Evolutionary conservation across 2,329 filamentous ascomycete genomes (phyloP), one percentile per base, ranked within the genome.

Genomic region (Penicillium sp.): DNA sequence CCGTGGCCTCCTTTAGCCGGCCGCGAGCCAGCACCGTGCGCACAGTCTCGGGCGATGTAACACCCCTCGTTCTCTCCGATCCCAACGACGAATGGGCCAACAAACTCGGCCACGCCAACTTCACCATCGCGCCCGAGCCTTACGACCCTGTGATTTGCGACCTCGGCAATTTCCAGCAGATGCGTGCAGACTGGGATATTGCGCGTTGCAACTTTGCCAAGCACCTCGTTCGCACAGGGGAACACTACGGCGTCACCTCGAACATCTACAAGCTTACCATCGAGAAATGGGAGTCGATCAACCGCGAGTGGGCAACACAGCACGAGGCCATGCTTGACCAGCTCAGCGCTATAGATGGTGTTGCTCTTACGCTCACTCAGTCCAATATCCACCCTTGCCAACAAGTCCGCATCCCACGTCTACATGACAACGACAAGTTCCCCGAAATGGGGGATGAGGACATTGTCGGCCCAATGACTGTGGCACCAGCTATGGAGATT

Each of bases 381-480:
- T 75, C 72, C 2, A 74, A 75, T 55, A 63, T 71, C 45, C 69
- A 71, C 64, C 75, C 65, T 81, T 87, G 55, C 74, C 81, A 73
- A 77, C 80, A 69, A 82, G 61, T 77, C 59, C 75, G 75, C 25
- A 68, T 79, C 10, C 77, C 76, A 16, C 67, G 71, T 36, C 70
- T 78, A 25, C 71, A 78, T 55, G 75, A 78, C 61, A 74, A 89
- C 60, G 88, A 89, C 69, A 96, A 97, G 74, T 97, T 96, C 68
- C 92, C 92, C 25, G 86, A 88, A 65, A 84, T 93, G 33, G 92
- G 92, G 51, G 92, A 96, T 68, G 88, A 92, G 66, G 92, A 96
- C 73, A 95, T 97, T 70, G 91, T 97, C 44, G 92, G 92, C 1
- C 92, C 92, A 7, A 96, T 97, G 92, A 85, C 72, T n/a, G 77